These are phyloP conservation scores for Plasmodium berghei DNA, from an alignment of 169 alveolate species.

Conservation along the genomic window DNA sequence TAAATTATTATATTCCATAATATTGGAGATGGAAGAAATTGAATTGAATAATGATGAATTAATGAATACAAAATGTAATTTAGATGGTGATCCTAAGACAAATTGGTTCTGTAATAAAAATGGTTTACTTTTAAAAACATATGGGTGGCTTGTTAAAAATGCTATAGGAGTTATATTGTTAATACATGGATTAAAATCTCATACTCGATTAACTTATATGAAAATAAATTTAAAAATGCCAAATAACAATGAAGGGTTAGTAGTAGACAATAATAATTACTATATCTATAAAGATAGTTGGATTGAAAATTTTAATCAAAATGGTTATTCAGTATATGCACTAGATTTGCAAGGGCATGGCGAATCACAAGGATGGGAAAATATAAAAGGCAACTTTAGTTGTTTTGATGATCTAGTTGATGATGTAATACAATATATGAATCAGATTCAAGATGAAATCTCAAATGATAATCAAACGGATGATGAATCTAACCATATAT, in stretches of 20 bases:
- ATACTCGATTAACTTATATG: constrained; percentile 77
- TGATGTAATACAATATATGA: constrained; percentile 81
- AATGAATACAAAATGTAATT: not conserved
- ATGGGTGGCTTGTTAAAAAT: constrained; percentile 59
- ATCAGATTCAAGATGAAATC: constrained; percentile 48
- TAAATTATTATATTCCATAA: too few species aligned
- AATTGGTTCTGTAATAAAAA: constrained; percentile 77
- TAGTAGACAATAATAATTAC: constrained; percentile 53
- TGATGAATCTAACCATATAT: constrained; percentile 1
- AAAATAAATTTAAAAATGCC: constrained; percentile 78
- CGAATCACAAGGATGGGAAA: constrained; percentile 76
- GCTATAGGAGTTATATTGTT: constrained; percentile 77
- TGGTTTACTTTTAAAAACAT: constrained; percentile 76
- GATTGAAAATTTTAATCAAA: constrained; percentile 76
- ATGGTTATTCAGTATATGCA: constrained; percentile 79
- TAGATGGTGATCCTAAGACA: constrained; percentile 65
- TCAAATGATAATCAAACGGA: not conserved
- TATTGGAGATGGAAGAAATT: not conserved
- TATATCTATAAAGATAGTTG: constrained; percentile 79
- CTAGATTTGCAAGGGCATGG: constrained; percentile 83
- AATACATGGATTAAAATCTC: constrained; percentile 80
- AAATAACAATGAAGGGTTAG: constrained; percentile 28
- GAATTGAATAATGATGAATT: not conserved
- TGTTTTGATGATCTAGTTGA: constrained; percentile 78
- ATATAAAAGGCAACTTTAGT: constrained; percentile 42